These are phyloP conservation scores for Marsdenia floribunda DNA, from an alignment of 257 asterid genomes.

Conservation along the genomic window DNA sequence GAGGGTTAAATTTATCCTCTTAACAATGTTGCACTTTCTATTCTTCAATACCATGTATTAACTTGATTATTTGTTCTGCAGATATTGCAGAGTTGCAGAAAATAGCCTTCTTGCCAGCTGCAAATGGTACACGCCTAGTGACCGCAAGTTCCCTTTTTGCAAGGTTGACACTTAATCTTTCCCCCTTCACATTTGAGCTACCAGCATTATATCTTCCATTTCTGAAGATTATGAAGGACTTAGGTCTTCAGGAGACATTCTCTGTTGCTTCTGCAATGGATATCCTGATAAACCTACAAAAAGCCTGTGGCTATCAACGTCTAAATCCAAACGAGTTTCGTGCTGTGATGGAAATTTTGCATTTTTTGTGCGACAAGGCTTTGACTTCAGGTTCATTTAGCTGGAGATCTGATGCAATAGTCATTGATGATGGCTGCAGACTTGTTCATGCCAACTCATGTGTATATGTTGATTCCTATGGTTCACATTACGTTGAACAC, in stretches of 20 bases:
- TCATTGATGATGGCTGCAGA: conserved; percentile 95
- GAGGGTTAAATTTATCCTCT: too few relatives aligned
- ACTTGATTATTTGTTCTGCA: conserved; percentile 28
- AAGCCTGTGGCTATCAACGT: conserved; percentile 83
- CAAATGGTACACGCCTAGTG: conserved; percentile 94
- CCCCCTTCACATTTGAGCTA: conserved; percentile 95
- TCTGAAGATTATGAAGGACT: conserved; percentile 67
- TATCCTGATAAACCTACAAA: conserved; percentile 78
- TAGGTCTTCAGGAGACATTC: conserved; percentile 79
- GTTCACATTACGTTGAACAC: conserved; percentile 62
- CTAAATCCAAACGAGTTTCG: conserved; percentile 91
- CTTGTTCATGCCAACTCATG: conserved; percentile 83
- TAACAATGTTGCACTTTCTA: background rate
- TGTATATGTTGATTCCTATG: conserved; percentile 69
- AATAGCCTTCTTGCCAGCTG: conserved; percentile 92
- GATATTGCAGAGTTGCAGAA: conserved; percentile 61
- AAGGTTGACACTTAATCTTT: conserved; percentile 71
- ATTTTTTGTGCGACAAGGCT: conserved; percentile 60
- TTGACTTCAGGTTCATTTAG: conserved; percentile 39
- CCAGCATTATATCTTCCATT: conserved; percentile 77
- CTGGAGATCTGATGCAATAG: conserved; percentile 73
- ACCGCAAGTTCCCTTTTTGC: conserved; percentile 83
- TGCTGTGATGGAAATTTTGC: conserved; percentile 72
- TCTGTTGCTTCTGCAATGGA: conserved; percentile 69
- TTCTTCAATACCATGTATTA: background rate